Base-by-base conservation (phyloP, 805 yeast genomes). In the Jamesozyma hellenica region DNA sequence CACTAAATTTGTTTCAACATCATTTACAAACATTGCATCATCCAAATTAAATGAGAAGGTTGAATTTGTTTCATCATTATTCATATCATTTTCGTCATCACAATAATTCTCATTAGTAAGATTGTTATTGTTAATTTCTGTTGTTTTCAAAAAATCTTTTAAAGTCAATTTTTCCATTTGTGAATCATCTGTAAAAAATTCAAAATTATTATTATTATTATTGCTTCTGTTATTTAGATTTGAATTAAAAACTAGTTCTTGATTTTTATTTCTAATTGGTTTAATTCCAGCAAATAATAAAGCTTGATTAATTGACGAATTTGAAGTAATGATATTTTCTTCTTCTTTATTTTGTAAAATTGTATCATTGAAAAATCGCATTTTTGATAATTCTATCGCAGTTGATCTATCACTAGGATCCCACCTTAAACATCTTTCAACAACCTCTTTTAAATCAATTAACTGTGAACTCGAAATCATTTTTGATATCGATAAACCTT, bases 391-490 rank as follows among this genome's bases (percentile, higher is more conserved):
- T 8, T 59, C 58, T 1, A 65, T 65, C 2, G 72, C 80, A 29
- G 71, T 69, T 0, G 75, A 70, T 47, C 94, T 68, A n/a, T 59
- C 54, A n/a, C 60, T 58, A 2, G 95, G 94, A 59, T 85, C 79
- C 95, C 96, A 87, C 37, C 70, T 63, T 27, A 87, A 64, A 69
- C 71, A 43, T 63, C 63, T 39, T 59, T 68, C 48, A 52, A 73
- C 51, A 59, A 70, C 53, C 56, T 69, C 49, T 41, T 58, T 48
- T 51, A 66, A 51, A 13, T 48, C 46, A 12, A 53, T 48, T 18
- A 73, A 60, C 30, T 68, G 73, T 0, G 71, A 60, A 42, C 71
- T 61, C 8, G 71, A 65, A 5, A 79, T 54, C 9, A 79, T 45
- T 4, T 65, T 58, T 13, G 67, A 63, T 10, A 79, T 61, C 9